phyloP scores from a whole-genome alignment of 2,329 filamentous ascomycete genomes.

The Nakataea oryzae region DNA sequence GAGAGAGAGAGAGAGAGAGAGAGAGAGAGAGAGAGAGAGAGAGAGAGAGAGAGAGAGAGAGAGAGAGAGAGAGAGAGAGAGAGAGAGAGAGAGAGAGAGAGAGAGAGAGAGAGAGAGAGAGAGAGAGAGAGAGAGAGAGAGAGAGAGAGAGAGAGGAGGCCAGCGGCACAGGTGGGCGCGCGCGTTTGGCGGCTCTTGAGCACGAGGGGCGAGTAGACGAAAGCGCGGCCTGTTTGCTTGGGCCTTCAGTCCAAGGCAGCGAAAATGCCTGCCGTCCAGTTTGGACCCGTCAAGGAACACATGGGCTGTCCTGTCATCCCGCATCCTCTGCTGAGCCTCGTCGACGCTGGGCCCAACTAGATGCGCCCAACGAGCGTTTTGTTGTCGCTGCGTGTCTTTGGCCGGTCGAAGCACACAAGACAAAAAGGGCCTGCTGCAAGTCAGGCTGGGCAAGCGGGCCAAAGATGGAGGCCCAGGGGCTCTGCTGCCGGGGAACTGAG shows the following conservation, averaged over 20 bases:
- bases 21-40: too few species aligned
- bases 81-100: too few species aligned
- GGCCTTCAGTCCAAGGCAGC: background rate
- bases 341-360: background rate
- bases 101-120: too few species aligned
- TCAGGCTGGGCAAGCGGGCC: background rate
- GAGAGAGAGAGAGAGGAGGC: too few species aligned
- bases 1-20: too few species aligned
- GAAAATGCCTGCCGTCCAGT: background rate
- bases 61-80: too few species aligned
- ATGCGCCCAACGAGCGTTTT: slow-evolving; percentile 6
- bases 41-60: too few species aligned
- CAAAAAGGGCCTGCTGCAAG: background rate
- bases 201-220: background rate
- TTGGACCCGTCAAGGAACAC: background rate
- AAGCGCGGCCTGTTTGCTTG: background rate
- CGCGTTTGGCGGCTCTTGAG: background rate
- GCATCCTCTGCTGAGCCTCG: background rate
- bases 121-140: too few species aligned
- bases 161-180: background rate
- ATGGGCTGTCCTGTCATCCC: background rate
- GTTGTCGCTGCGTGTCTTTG: slow-evolving; percentile 2
- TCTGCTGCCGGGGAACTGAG: slow-evolving; percentile 11
- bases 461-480: background rate
- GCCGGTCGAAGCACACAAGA: background rate